Conservation (phyloP, 2,329 filamentous ascomycete species). For the Triangularia verruculosa region DNA sequence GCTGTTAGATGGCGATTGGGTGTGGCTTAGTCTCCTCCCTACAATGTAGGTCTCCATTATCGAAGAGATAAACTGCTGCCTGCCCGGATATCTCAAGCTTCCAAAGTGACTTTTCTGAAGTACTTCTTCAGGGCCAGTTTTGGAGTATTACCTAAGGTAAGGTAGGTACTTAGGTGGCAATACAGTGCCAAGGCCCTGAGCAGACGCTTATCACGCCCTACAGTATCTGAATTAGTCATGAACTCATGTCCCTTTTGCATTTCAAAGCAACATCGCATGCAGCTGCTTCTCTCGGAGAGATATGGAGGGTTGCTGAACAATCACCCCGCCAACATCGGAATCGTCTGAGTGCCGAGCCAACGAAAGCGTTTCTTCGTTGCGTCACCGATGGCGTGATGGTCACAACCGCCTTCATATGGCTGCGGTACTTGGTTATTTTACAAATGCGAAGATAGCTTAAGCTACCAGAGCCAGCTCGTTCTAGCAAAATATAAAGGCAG, state of each 20-base stretch:
- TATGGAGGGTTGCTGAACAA: not conserved
- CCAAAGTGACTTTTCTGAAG: too few species aligned
- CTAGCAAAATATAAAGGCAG: not conserved
- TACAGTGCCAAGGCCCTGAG: too few species aligned
- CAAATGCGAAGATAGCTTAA: not conserved
- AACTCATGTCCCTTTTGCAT: not conserved
- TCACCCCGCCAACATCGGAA: not conserved
- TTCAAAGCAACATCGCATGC: not conserved
- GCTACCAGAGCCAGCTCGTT: not conserved
- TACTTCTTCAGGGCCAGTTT: too few species aligned
- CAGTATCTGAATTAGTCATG: too few species aligned
- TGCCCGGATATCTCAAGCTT: too few species aligned
- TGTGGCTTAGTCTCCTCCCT: too few species aligned
- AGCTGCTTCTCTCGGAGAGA: not conserved
- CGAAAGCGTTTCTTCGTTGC: not conserved
- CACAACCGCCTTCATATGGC: not conserved
- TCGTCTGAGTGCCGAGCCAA: not conserved
- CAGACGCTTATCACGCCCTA: too few species aligned
- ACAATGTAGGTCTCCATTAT: too few species aligned
- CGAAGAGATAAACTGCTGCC: too few species aligned
- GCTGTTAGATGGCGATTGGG: too few species aligned
- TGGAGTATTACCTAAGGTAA: too few species aligned
- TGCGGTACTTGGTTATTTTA: not conserved
- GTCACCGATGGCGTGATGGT: slow-evolving; percentile 10
- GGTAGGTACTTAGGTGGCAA: too few species aligned